Evolutionary conservation across 495 filamentous ascomycete genomes (phyloP), one percentile per base, ranked within the genome.

Genomic region (Penicillium diatomitis): DNA sequence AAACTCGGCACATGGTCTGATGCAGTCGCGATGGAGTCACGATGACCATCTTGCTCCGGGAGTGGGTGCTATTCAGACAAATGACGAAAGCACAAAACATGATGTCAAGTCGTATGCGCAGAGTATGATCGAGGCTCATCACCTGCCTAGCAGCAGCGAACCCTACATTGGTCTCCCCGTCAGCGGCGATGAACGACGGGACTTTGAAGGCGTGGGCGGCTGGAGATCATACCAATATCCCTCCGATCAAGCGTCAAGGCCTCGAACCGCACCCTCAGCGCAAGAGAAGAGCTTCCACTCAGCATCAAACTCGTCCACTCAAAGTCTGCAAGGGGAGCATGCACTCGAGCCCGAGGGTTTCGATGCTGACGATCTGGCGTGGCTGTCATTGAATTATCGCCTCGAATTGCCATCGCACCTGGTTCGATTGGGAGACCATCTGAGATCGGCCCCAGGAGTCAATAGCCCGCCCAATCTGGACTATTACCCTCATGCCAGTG

Each of bases 121-220:
- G 6, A 60, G 47, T 38, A 58, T 63, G 60, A 41, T 48, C 20
- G 55, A 58, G 32, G 60, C 60, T 4, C 60, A 58, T 41, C 8
- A 48, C 9, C 38, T 56, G 12, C 44, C 57, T 6, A 32, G 54
- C 8, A 44, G 54, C 5, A 32, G 54, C 8, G 42, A 54, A 8
- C 10, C 59, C 7, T 54, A 56, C 9, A 55, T 66, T 29, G 63
- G 60, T 30, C 50, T 65, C 4, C 64, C 70, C 8, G 55, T 66
- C 37, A 66, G 67, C 55, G 61, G 62, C 8, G 60, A 70, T 42
- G 55, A 76, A 20, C 73, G 76, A 44, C 74, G 87, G 4, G 88
- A 94, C 65, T 94, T 84, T 55, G 88, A 94, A 67, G 88, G 87
- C n/a, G 75, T 94, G 3, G 88, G 88, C 8, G 88, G 88, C 2